These are phyloP conservation scores for Kregervanrija delftensis DNA, from an alignment of 805 yeast genomes.

Conservation along the genomic window DNA sequence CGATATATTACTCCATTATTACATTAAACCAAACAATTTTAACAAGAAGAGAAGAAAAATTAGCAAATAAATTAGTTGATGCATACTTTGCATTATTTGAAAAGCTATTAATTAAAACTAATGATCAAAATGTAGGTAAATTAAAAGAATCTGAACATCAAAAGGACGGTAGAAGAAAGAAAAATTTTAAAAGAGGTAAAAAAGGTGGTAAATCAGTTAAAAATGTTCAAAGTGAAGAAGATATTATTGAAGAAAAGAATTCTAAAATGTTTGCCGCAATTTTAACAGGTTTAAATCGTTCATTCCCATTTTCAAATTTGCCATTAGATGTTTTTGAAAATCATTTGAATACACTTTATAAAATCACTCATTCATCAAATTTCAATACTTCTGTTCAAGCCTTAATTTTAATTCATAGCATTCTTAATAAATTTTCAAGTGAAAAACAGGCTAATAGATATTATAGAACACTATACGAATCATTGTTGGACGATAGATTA, in stretches of 20 bases:
- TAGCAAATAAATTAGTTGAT: conserved; percentile 77
- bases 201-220: conserved; percentile 83
- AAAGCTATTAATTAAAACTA: conserved; percentile 66
- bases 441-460: conserved; percentile 48
- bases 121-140: conserved; percentile 34
- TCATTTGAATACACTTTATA: conserved; percentile 79
- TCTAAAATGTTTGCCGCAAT: conserved; percentile 83
- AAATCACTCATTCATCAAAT: conserved; percentile 88
- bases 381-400: conserved; percentile 95
- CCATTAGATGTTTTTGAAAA: conserved; percentile 61
- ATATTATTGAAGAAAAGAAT: conserved; percentile 69
- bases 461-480: conserved; percentile 84
- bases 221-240: conserved; percentile 54
- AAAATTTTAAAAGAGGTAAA: conserved; percentile 73
- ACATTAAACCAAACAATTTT: conserved; percentile 91
- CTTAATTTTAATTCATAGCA: conserved; percentile 74
- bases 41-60: conserved; percentile 64
- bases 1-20: conserved; percentile 80
- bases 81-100: conserved; percentile 86
- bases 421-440: conserved; percentile 46
- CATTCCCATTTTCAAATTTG: conserved; percentile 84
- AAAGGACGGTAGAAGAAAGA: conserved; percentile 58
- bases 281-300: conserved; percentile 90
- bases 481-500: conserved; percentile 77
- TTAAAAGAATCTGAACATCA: conserved; percentile 41